Conservation (phyloP, 306 rosid genomes). For the Abrus precatorius region DNA sequence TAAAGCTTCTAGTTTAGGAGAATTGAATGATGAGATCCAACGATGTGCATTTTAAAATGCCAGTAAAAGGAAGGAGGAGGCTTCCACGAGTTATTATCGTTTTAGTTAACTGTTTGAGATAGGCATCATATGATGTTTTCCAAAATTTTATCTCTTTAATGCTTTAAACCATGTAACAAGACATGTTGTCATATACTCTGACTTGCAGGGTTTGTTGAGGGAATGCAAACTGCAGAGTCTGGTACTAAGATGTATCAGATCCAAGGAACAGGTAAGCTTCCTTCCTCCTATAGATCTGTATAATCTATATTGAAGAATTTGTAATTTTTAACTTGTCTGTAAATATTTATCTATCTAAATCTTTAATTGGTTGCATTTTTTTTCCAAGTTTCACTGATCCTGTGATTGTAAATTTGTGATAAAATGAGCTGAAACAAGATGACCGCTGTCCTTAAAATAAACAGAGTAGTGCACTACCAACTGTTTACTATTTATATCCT, state of each 20-base stretch:
- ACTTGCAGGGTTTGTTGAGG: conserved; percentile 76
- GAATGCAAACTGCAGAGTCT: conserved; percentile 74
- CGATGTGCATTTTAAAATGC: conserved; percentile 26
- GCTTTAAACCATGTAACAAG: conserved; percentile 27
- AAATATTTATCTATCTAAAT: conserved; percentile 24
- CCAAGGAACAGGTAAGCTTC: conserved; percentile 78
- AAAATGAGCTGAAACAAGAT: conserved; percentile 28
- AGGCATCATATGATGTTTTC: conserved; percentile 23
- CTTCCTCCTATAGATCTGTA: conserved; percentile 40
- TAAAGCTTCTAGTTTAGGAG: conserved; percentile 19
- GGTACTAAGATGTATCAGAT: conserved; percentile 75
- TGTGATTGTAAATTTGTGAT: not conserved
- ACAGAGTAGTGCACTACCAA: not conserved
- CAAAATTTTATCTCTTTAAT: not conserved
- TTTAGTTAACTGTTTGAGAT: conserved; percentile 20
- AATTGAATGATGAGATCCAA: conserved; percentile 23
- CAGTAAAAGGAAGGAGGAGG: not conserved
- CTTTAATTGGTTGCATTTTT: not conserved
- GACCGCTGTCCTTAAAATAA: not conserved
- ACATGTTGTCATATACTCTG: conserved; percentile 41
- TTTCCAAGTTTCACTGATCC: conserved; percentile 27
- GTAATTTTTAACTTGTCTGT: not conserved
- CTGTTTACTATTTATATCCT: not conserved
- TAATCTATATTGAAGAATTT: conserved; percentile 1
- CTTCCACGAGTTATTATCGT: conserved; percentile 30